Evolutionary conservation across 345 rosid genomes (phyloP).

Genomic region (Adansonia digitata): DNA sequence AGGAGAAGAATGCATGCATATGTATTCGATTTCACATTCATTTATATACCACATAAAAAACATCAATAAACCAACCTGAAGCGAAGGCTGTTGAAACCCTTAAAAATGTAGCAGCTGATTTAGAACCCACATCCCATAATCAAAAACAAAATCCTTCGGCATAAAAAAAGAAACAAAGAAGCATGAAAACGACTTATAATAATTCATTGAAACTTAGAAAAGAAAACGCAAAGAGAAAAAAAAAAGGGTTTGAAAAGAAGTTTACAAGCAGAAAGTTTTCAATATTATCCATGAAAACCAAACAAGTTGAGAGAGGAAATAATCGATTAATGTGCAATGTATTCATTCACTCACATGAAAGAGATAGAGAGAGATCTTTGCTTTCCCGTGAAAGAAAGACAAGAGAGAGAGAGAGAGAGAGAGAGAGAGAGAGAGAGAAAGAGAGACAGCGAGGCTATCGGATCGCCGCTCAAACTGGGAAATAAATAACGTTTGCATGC

Average conservation of each 20-base stretch:
- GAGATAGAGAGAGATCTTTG: background rate
- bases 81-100: background rate
- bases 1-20: background rate
- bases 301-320: background rate
- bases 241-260: background rate
- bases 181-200: background rate
- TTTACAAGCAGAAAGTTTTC: constrained; percentile 15
- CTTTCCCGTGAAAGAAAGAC: constrained; percentile 12
- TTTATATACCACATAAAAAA: background rate
- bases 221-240: background rate
- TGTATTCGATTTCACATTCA: background rate
- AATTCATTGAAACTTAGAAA: background rate
- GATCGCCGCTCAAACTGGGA: constrained; percentile 56
- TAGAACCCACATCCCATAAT: background rate
- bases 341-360: constrained; percentile 1
- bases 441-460: constrained; percentile 45
- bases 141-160: background rate
- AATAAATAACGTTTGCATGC: constrained; percentile 37
- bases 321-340: background rate
- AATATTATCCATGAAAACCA: constrained; percentile 17
- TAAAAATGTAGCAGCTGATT: constrained; percentile 1
- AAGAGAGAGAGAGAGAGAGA: background rate
- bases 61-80: background rate
- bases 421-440: constrained; percentile 11
- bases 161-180: background rate